Evolutionary conservation across 2,329 filamentous ascomycete species (phyloP).

Genomic region (Camptophora hylomeconis): DNA sequence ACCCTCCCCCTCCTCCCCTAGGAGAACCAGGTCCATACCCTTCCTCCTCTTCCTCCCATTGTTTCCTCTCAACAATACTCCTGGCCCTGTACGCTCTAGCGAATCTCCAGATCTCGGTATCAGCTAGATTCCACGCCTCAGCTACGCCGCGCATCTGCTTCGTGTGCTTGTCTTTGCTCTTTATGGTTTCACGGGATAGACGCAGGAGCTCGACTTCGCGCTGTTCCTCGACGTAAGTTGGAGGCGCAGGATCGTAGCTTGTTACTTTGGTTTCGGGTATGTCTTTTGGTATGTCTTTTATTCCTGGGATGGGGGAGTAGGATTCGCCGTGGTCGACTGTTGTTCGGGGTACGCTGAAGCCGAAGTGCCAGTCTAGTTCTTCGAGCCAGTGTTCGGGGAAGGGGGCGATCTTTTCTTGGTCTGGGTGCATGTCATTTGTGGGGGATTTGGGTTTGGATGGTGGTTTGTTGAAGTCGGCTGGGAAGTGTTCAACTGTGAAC

Average conservation of each 20-base stretch:
- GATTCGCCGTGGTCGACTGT: slow-evolving; percentile 40
- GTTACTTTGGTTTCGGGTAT: slow-evolving; percentile 24
- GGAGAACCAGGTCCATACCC: too few species aligned
- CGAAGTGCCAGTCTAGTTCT: slow-evolving; percentile 83
- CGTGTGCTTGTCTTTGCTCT: slow-evolving; percentile 24
- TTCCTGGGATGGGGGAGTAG: slow-evolving; percentile 44
- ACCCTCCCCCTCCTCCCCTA: too few species aligned
- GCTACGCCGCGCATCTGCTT: slow-evolving; percentile 30
- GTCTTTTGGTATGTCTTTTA: slow-evolving; percentile 39
- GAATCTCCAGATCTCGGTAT: slow-evolving; percentile 53
- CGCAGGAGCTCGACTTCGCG: slow-evolving; percentile 36
- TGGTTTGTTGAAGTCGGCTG: slow-evolving; percentile 20
- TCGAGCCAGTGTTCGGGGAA: slow-evolving; percentile 38
- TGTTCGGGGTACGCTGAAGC: slow-evolving; percentile 59
- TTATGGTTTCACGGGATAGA: slow-evolving; percentile 35
- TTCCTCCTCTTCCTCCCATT: slow-evolving; percentile 51
- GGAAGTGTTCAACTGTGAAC: slow-evolving; percentile 58
- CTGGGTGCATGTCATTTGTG: slow-evolving; percentile 14
- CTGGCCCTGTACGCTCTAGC: slow-evolving; percentile 46
- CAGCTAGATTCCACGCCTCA: slow-evolving; percentile 46
- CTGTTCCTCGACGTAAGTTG: slow-evolving; percentile 24
- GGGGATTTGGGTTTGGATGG: slow-evolving; percentile 19
- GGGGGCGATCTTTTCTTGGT: slow-evolving; percentile 13
- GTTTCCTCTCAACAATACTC: slow-evolving; percentile 40
- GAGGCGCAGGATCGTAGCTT: slow-evolving; percentile 24